Evolutionary conservation across 257 asterid genomes (phyloP), one percentile per base, ranked within the genome.

Genomic region (Anisodus acutangulus): DNA sequence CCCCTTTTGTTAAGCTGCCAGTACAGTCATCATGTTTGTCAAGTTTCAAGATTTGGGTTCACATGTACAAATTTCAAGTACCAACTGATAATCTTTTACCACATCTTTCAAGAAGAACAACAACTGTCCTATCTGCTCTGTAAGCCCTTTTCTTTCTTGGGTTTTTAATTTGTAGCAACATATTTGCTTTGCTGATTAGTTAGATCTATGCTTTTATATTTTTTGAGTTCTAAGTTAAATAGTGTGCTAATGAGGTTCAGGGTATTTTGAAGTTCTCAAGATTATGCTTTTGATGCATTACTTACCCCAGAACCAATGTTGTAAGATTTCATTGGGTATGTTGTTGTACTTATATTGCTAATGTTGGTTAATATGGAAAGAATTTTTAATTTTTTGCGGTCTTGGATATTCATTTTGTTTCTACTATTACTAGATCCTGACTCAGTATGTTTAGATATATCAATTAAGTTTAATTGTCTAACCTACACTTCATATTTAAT

Each of bases 1-100:
- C 2, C 78, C 54, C 78, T 72, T 49, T 49, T 74, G 43, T 74
- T 74, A 74, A 31, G 81, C 26, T 76, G 63, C 63, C 45, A 72
- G 13, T 51, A 76, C 26, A 19, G 62, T 74, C 0, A 74, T 74
- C 0, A 74, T 22, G 2, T 0, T 69, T 11, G 13, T 8, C 31
- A 16, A 0, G 54, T 69, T 69, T 11, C 55, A 41, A 69, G 78
- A 71, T 71, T 71, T 71, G 58, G 17, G 79, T 19, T 71, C 37
- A 43, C 35, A 71, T 71, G 79, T 78, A 78, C 64, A 78, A 78
- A 54, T 31, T 26, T 78, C 64, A 13, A 78, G 8, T 51, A 53
- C 45, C 63, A 51, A 0, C 81, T 76, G 47, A 76, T 12, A 6
- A 9, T 3, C 35, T 31, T 31, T 53, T 78, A 53, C 82, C 82